Base-by-base conservation (phyloP, 2,329 filamentous ascomycete genomes). In the Raffaelea deltoideospora region DNA sequence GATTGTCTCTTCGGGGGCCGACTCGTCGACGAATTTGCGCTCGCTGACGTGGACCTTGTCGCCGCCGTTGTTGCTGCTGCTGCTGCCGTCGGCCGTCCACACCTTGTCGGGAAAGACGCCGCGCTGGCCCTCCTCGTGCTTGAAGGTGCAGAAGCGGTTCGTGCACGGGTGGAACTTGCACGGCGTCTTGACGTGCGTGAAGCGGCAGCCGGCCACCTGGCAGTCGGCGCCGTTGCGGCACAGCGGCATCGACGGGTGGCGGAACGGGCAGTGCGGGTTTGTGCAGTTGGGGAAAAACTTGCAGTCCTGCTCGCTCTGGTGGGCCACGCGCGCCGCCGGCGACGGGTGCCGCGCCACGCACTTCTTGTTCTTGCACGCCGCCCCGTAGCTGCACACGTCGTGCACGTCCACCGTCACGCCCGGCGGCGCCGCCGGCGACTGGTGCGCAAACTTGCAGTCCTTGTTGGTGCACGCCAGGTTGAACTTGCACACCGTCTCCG, bases 161-260 rank as follows among this genome's bases (percentile, higher is more conserved):
- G 85, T 72, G 59, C 90, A 98, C 1, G 88, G 90, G 47, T 77
- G 87, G 61, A 81, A 96, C 54, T 77, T 86, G 76, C 90, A 98
- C 55, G 79, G 72, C 33, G 78, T 82, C 55, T 79, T 76, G 47
- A 81, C 62, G 59, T 98, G 90, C 11, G 83, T 87, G 53, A 93
- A 98, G 48, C 85, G 86, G 72, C 90, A 98, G 42, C 76, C 76
- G 11, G 76, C 62, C 4, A 74, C 75, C 26, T 77, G 77, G 65
- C 90, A 98, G 53, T 88, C 84, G 33, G 79, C 81, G 21, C 90
- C 90, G 53, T 95, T 95, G 41, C 84, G 78, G 63, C 90, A 98
- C 19, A 84, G 67, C 7, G 85, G 84, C 72, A 85, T 84, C 21
- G 69, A 72, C 1, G 86, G 86, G 53, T 98, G 90, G 55, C 79